Percentiles rank a stretch among this genome's conserved stretches.
phyloP scores from a whole-genome alignment of 805 yeast genomes.

The Yamadazyma laniorum region DNA sequence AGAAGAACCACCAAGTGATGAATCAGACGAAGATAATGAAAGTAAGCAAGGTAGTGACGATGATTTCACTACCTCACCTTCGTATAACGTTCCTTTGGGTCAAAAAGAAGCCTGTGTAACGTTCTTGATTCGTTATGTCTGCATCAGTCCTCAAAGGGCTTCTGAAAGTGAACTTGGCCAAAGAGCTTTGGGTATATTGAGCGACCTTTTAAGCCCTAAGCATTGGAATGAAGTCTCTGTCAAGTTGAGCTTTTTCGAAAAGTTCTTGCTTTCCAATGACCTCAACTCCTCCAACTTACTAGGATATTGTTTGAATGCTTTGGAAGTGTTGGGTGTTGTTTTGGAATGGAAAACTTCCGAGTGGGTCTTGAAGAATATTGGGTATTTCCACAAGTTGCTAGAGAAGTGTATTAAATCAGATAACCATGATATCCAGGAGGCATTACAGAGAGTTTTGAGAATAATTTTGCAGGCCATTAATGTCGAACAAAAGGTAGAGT shows the following conservation, averaged over 20 bases:
- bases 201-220: constrained; percentile 65
- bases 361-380: constrained; percentile 77
- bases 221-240: constrained; percentile 91
- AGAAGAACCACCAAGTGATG: constrained; percentile 6
- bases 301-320: constrained; percentile 83
- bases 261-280: constrained; percentile 78
- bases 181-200: constrained; percentile 74
- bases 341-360: constrained; percentile 70
- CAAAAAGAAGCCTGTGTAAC: constrained; percentile 90
- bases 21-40: constrained; percentile 2
- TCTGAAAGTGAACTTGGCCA: constrained; percentile 81
- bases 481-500: constrained; percentile 36
- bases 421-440: constrained; percentile 84
- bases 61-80: constrained; percentile 47
- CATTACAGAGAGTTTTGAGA: constrained; percentile 70
- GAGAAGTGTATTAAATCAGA: constrained; percentile 81
- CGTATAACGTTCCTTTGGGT: constrained; percentile 65
- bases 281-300: constrained; percentile 63
- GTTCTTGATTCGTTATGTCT: constrained; percentile 80
- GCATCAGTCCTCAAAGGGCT: constrained; percentile 81
- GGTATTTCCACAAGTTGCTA: constrained; percentile 66
- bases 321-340: constrained; percentile 83
- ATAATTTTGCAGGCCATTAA: constrained; percentile 66
- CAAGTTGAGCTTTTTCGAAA: constrained; percentile 81
- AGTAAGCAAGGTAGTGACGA: constrained; percentile 7